Conservation (phyloP, 106 monocot species). For the Amphibolis antarctica region DNA sequence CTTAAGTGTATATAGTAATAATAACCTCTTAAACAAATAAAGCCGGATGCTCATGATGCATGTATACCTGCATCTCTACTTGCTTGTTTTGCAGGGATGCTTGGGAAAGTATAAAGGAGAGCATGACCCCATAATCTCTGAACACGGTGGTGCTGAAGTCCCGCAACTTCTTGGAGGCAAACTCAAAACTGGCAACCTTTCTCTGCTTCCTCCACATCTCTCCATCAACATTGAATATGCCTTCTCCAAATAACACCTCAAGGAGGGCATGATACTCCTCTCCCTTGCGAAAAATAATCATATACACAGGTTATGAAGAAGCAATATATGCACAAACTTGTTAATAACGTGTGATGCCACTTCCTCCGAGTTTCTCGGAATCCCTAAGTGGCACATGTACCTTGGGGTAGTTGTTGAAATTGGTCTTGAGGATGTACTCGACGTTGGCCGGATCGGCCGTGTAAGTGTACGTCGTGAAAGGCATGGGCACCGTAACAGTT, state of each 20-base stretch:
- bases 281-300: slow-evolving; percentile 30
- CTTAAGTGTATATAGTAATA: no score
- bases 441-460: slow-evolving; percentile 66
- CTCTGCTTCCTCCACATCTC: slow-evolving; percentile 78
- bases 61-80: slow-evolving; percentile 85
- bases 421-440: slow-evolving; percentile 63
- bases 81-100: slow-evolving; percentile 26
- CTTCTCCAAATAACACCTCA: slow-evolving; percentile 70
- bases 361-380: no score
- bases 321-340: no score
- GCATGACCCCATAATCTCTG: slow-evolving; percentile 67
- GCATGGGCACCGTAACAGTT: slow-evolving; percentile 57
- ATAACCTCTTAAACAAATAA: background rate
- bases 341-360: no score
- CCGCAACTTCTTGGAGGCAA: slow-evolving; percentile 80
- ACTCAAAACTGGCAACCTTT: slow-evolving; percentile 81
- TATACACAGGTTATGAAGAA: background rate
- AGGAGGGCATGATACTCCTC: slow-evolving; percentile 52
- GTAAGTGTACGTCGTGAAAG: slow-evolving; percentile 68
- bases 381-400: slow-evolving; percentile 5
- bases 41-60: background rate
- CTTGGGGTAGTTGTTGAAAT: slow-evolving; percentile 80
- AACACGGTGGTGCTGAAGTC: slow-evolving; percentile 78
- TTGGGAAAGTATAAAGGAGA: slow-evolving; percentile 47
- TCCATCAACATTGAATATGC: slow-evolving; percentile 78